Conservation (phyloP, 2,329 filamentous ascomycete species). For the Pseudogymnoascus sp. region DNA sequence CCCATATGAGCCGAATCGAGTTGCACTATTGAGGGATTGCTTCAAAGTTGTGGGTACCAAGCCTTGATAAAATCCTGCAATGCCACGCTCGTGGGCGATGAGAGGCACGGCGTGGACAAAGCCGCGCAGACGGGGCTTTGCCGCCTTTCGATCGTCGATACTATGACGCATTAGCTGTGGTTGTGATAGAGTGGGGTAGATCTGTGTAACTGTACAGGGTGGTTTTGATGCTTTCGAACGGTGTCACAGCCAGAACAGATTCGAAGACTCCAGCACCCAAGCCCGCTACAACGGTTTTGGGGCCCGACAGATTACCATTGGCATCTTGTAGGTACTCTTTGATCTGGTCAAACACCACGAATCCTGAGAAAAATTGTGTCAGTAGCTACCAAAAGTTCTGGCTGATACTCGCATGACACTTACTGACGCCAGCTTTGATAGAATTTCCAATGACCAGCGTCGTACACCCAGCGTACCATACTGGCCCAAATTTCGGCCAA, state of each 20-base stretch:
- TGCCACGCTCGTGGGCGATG: conserved; percentile 78
- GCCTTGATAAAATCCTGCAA: conserved; percentile 92
- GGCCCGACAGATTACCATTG: conserved; percentile 81
- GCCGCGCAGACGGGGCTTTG: conserved; percentile 77
- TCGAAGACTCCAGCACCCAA: conserved; percentile 95
- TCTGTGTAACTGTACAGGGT: conserved; percentile 50
- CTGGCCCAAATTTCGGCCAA: conserved; percentile 84
- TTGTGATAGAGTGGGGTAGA: background rate
- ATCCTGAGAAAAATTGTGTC: conserved; percentile 36
- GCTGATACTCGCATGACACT: background rate
- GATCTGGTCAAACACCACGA: conserved; percentile 94
- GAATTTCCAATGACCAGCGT: conserved; percentile 96
- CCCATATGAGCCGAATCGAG: conserved; percentile 88
- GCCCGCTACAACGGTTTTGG: conserved; percentile 82
- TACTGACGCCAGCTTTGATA: conserved; percentile 83
- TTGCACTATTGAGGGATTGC: conserved; percentile 89
- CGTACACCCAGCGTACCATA: conserved; percentile 98
- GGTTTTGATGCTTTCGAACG: conserved; percentile 97
- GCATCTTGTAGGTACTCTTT: conserved; percentile 74
- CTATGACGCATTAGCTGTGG: conserved; percentile 32
- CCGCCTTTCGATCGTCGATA: conserved; percentile 87
- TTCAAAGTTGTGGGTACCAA: conserved; percentile 91
- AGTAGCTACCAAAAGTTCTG: background rate
- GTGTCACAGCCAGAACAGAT: conserved; percentile 85
- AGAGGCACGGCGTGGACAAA: conserved; percentile 88